These are phyloP conservation scores for Paramecium octaurelia DNA, from an alignment of 73 alveolate species.

Conservation along the genomic window DNA sequence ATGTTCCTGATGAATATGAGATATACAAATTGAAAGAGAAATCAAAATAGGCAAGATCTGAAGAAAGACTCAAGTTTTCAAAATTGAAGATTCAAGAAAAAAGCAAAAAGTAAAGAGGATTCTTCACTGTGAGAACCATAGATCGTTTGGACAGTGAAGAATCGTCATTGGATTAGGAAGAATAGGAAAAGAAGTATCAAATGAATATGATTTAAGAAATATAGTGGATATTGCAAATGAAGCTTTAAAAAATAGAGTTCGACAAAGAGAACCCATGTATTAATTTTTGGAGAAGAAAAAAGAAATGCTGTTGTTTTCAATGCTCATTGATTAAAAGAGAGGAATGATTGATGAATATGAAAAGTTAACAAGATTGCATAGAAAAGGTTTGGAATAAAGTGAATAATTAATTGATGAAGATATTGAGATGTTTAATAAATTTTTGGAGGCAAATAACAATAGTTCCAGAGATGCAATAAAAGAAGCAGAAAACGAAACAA, in stretches of 20 bases:
- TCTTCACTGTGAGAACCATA: conserved; percentile 33
- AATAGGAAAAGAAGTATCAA: neutral
- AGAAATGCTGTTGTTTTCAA: conserved; percentile 51
- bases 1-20: conserved; percentile 61
- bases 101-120: conserved; percentile 35
- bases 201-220: neutral
- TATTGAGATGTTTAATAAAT: conserved; percentile 44
- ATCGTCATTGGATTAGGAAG: neutral
- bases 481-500: conserved; percentile 57
- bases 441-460: conserved; percentile 42
- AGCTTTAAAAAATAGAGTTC: conserved; percentile 54
- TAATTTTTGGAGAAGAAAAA: conserved; percentile 50
- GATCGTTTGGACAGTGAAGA: conserved; percentile 18
- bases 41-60: neutral
- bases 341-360: conserved; percentile 49
- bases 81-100: conserved; percentile 41
- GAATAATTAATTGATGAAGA: conserved; percentile 56
- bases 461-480: conserved; percentile 56
- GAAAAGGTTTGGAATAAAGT: conserved; percentile 47
- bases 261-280: conserved; percentile 57
- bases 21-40: conserved; percentile 53
- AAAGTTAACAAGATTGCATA: conserved; percentile 29
- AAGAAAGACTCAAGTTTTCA: conserved; percentile 33
- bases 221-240: conserved; percentile 51
- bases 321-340: conserved; percentile 53